Conservation (phyloP, 163 green algal species). For the Scenedesmus sp. region DNA sequence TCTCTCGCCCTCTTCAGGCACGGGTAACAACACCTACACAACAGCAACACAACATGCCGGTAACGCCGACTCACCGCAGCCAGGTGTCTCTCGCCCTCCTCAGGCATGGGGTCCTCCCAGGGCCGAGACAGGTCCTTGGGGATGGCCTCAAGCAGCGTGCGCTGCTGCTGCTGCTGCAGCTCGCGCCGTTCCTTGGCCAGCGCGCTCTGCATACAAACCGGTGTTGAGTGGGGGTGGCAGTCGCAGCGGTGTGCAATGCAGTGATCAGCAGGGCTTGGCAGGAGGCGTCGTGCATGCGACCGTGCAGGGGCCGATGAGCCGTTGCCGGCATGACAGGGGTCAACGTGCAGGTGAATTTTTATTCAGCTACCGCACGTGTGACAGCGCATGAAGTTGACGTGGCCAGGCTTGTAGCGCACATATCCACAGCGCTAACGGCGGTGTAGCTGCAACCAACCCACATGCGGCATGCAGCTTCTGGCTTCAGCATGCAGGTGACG, state of each 20-base stretch:
- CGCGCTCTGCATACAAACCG: constrained; percentile 82
- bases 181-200: constrained; percentile 97
- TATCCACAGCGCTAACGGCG: too few relatives aligned
- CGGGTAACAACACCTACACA: constrained; percentile 64
- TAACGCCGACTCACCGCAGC: constrained; percentile 30
- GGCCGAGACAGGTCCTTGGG: constrained; percentile 94
- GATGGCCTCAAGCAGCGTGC: constrained; percentile 93
- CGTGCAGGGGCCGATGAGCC: too few relatives aligned
- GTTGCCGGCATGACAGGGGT: too few relatives aligned
- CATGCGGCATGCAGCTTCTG: too few relatives aligned
- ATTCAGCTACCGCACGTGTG: too few relatives aligned
- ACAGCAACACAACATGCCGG: not conserved
- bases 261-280: not conserved
- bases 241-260: not conserved
- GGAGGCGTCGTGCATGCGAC: too few relatives aligned
- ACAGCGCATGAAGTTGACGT: too few relatives aligned
- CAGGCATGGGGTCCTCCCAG: constrained; percentile 98
- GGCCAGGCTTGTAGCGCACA: too few relatives aligned
- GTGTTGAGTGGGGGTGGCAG: not conserved
- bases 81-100: constrained; percentile 81
- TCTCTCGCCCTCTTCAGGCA: constrained; percentile 86
- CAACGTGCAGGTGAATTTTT: too few relatives aligned
- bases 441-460: too few relatives aligned
- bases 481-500: too few relatives aligned
- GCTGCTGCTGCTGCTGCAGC: constrained; percentile 96